Base-by-base conservation (phyloP, 1,139 yeast genomes). In the Blastobotrys arbuscula region DNA sequence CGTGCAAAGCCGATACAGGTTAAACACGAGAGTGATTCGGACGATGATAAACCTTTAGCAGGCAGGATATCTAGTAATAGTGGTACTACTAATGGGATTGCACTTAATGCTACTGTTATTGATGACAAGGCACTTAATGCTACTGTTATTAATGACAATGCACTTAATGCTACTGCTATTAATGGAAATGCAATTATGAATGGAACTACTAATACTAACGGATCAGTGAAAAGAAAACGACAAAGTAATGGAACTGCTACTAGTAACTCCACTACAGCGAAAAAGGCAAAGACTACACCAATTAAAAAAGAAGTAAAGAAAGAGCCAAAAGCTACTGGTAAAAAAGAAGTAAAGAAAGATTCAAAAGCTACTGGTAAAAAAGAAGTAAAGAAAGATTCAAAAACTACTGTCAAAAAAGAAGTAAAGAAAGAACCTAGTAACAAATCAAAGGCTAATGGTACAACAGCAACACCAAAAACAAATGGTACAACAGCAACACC, bases 261-360 rank as follows among this genome's bases (percentile, higher is more conserved):
- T 10, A 35, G 21, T 16, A 21, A 34, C 19, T 15, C 8, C 15
- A 15, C n/a, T n/a, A n/a, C n/a, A n/a, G n/a, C n/a, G n/a, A 40
- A 30, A 10, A 30, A 18, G 36, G 24, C 43, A 19, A 37, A 30
- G 19, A 41, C 26, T 3, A 19, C 23, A 18, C 20, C 39, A 20
- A 10, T 19, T n/a, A 36, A 36, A 24, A 19, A 16, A n/a, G 23
- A 36, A 7, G 46, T 34, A 34, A 45, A 49, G 39, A 41, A 43
- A 16, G 15, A 38, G 12, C 10, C 26, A 18, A 18, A 38, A 23
- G n/a, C 26, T 13, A 18, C 26, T 19, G 30, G n/a, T 15, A 43
- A 43, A 26, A 52, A 53, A 30, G 48, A 43, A 35, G 48, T 38
- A 37, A 45, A 50, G 39, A 40, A 42, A 7, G 15, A 34, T 13